These are phyloP conservation scores for Suillus cothurnatus DNA, from an alignment of 768 basidiomycete genomes.

Conservation along the genomic window DNA sequence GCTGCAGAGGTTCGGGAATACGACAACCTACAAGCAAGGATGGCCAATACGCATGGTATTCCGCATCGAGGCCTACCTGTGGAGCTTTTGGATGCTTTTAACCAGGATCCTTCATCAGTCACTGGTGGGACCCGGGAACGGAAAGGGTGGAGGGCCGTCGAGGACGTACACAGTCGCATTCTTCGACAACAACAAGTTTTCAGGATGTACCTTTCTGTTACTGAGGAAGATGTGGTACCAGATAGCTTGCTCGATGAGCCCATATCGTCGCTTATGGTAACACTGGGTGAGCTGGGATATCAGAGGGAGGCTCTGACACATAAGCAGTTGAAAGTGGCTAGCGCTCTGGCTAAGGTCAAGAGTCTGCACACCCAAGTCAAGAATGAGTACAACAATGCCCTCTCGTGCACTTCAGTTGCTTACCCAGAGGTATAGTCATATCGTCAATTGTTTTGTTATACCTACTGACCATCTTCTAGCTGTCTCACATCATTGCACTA, in stretches of 20 bases:
- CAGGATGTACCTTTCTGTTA: conserved; percentile 43
- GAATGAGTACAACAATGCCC: conserved; percentile 61
- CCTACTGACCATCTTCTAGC: conserved; percentile 38
- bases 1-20: conserved; percentile 66
- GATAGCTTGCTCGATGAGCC: conserved; percentile 56
- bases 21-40: conserved; percentile 56
- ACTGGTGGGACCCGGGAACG: conserved; percentile 63
- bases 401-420: conserved; percentile 69
- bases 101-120: conserved; percentile 77
- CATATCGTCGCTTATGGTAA: conserved; percentile 49
- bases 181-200: conserved; percentile 60
- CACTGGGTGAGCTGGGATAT: conserved; percentile 51
- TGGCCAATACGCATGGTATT: conserved; percentile 50
- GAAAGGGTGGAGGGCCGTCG: conserved; percentile 71
- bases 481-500: conserved; percentile 67
- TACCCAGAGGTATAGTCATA: conserved; percentile 68
- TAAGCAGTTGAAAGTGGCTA: conserved; percentile 52
- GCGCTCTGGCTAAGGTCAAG: conserved; percentile 55
- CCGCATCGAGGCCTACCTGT: conserved; percentile 53
- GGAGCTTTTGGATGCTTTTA: conserved; percentile 73
- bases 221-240: conserved; percentile 15
- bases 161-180: conserved; percentile 71
- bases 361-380: conserved; percentile 58
- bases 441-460: not conserved
- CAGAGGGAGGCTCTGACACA: conserved; percentile 46